Conservation (phyloP, 306 rosid species). For the Rubus idaeus region DNA sequence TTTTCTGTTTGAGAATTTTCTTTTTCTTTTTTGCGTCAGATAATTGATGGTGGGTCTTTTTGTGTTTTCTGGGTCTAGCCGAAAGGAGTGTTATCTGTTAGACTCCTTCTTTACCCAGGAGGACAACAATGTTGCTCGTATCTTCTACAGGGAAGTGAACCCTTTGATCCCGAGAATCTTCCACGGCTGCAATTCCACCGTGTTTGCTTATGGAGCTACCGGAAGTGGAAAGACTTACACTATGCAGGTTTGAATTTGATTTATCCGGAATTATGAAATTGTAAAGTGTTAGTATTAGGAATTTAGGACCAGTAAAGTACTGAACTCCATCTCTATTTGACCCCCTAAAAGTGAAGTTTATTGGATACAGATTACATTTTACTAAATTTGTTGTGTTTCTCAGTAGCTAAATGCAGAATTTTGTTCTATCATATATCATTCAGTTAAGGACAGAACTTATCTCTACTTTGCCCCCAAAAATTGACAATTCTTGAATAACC, state of each 20-base stretch:
- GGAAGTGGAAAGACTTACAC: slow-evolving; percentile 95
- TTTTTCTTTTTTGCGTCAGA: neutral
- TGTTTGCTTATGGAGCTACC: slow-evolving; percentile 96
- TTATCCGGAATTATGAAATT: neutral
- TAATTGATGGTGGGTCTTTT: neutral
- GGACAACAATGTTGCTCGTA: slow-evolving; percentile 63
- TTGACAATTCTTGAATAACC: no score
- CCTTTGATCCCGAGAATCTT: slow-evolving; percentile 73
- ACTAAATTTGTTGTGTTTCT: neutral
- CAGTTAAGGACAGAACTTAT: no score
- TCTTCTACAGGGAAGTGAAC: slow-evolving; percentile 65
- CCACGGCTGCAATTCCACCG: slow-evolving; percentile 73
- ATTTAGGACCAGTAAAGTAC: neutral
- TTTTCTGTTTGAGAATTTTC: neutral
- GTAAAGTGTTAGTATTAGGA: neutral
- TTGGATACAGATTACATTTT: no score
- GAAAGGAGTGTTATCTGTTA: slow-evolving; percentile 75
- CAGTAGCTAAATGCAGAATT: neutral
- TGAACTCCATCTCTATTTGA: neutral
- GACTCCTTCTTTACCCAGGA: slow-evolving; percentile 79
- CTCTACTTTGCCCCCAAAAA: no score
- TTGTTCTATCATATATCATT: no score
- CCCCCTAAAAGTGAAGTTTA: no score
- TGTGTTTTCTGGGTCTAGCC: slow-evolving; percentile 41
- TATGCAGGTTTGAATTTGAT: slow-evolving; percentile 67